These are phyloP conservation scores for Lodderomyces metapsilosis DNA, from an alignment of 1,139 yeast genomes.

Conservation along the genomic window DNA sequence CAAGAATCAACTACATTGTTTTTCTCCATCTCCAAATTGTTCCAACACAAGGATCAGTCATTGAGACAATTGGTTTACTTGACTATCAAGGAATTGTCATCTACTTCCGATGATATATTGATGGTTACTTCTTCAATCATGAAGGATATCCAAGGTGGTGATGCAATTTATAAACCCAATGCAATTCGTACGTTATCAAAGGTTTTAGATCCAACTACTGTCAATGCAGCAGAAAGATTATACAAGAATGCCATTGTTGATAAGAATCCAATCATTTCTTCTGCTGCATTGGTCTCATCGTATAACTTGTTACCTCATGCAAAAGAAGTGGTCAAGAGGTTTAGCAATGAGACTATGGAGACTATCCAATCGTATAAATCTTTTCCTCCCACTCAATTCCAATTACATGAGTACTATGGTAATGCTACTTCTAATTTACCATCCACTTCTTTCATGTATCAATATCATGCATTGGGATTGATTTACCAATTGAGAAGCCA, in stretches of 20 bases:
- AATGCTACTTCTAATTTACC: conserved; percentile 52
- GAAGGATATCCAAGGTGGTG: conserved; percentile 95
- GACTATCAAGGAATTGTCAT: conserved; percentile 86
- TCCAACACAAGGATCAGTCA: conserved; percentile 89
- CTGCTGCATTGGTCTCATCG: conserved; percentile 90
- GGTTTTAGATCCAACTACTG: conserved; percentile 88
- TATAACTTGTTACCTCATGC: conserved; percentile 89
- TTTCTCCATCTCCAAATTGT: conserved; percentile 89
- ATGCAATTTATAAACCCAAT: conserved; percentile 83
- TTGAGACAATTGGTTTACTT: conserved; percentile 92
- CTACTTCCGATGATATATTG: conserved; percentile 84
- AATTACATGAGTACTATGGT: conserved; percentile 55
- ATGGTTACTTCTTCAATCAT: conserved; percentile 98
- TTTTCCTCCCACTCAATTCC: conserved; percentile 59
- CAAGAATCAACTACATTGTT: conserved; percentile 91
- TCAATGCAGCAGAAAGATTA: conserved; percentile 90
- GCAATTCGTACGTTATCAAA: conserved; percentile 91
- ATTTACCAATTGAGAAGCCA: conserved; percentile 85
- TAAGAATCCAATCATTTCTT: conserved; percentile 80
- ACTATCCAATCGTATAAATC: conserved; percentile 70
- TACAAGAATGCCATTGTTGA: conserved; percentile 93
- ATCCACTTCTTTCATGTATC: conserved; percentile 76
- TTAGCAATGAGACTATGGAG: conserved; percentile 92
- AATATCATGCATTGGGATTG: conserved; percentile 93
- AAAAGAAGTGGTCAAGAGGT: conserved; percentile 87